These are phyloP conservation scores for Cryptomeria japonica DNA, from an alignment of 75 land plant genomes.

Conservation along the genomic window DNA sequence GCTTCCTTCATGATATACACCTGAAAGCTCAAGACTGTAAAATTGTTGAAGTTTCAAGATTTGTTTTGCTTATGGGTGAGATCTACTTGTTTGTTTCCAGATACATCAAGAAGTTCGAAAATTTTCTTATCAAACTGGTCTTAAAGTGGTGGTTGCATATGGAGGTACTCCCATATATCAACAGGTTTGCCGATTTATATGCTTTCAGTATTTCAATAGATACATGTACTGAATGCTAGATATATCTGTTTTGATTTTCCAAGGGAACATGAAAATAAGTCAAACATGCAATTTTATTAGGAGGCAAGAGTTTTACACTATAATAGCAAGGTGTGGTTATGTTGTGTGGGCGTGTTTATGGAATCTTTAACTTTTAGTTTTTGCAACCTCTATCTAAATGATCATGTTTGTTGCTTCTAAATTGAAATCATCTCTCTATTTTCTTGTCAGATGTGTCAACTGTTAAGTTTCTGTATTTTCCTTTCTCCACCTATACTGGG, in stretches of 20 bases:
- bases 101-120: constrained; percentile 88
- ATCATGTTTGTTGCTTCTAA: neutral
- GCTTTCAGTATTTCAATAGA: neutral
- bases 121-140: constrained; percentile 81
- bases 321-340: neutral
- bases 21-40: neutral
- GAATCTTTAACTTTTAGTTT: neutral
- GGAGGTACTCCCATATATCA: constrained; percentile 74
- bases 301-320: neutral
- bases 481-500: neutral
- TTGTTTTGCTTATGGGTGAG: neutral
- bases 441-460: neutral
- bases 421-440: neutral
- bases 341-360: neutral
- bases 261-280: neutral
- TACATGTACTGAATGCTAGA: neutral
- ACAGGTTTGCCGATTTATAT: constrained; percentile 49
- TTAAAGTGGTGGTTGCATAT: constrained; percentile 75
- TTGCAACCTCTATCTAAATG: neutral
- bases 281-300: neutral
- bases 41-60: neutral
- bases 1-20: neutral
- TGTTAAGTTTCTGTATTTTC: neutral
- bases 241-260: neutral
- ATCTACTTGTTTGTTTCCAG: constrained; percentile 25